These are phyloP conservation scores for Biscogniauxia sp. DNA, from an alignment of 2,329 filamentous ascomycete genomes.

Conservation along the genomic window DNA sequence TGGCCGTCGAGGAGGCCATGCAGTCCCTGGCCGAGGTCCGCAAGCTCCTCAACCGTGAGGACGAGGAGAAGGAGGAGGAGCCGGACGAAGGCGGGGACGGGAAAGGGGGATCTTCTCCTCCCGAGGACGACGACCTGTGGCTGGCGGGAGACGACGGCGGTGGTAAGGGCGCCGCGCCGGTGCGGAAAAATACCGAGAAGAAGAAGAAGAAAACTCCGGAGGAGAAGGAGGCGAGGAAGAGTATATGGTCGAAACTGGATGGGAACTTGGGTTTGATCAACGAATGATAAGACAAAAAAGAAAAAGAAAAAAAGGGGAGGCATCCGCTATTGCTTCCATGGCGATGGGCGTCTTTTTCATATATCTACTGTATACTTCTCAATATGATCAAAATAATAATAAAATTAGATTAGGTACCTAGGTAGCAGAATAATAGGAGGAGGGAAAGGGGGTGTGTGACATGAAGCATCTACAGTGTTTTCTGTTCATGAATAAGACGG, in stretches of 20 bases:
- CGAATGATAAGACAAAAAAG: conserved; percentile 12
- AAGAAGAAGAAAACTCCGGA: conserved; percentile 18
- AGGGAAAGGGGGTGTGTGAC: too few relatives aligned
- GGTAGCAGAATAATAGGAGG: too few relatives aligned
- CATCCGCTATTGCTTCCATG: too few relatives aligned
- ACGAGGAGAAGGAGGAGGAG: conserved; percentile 22
- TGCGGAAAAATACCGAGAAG: conserved; percentile 23
- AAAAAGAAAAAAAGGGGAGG: too few relatives aligned
- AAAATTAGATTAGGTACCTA: too few relatives aligned
- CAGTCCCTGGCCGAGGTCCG: conserved; percentile 49
- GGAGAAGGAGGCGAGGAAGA: conserved; percentile 26
- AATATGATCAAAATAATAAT: too few relatives aligned
- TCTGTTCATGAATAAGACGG: too few relatives aligned
- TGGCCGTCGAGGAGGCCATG: conserved; percentile 53
- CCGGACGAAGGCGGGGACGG: conserved; percentile 38
- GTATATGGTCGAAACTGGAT: conserved; percentile 50
- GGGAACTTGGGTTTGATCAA: conserved; percentile 54
- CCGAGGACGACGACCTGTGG: conserved; percentile 20
- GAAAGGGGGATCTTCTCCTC: conserved; percentile 25
- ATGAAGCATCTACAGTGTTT: too few relatives aligned
- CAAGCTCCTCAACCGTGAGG: conserved; percentile 39
- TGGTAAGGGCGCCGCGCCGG: conserved; percentile 18
- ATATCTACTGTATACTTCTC: too few relatives aligned
- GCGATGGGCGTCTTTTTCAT: too few relatives aligned
- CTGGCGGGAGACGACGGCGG: conserved; percentile 19